A percentile compares a stretch with the other conserved stretches of the same genome.
Evolutionary conservation across 306 rosid species (phyloP).

Genomic region (Prinsepia uniflora): DNA sequence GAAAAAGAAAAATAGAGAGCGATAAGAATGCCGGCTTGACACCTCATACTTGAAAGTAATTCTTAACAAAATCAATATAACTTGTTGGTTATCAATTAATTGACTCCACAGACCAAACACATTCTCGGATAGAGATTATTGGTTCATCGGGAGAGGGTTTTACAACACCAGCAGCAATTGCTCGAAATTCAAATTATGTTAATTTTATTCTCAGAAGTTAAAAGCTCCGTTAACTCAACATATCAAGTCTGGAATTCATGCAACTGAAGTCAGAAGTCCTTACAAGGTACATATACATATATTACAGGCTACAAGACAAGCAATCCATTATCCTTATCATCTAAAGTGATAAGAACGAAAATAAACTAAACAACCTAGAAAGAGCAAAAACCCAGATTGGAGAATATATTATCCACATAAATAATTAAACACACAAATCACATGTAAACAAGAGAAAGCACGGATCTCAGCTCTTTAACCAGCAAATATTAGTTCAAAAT

Average conservation of each 20-base stretch:
- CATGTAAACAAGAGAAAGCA: conserved; percentile 26
- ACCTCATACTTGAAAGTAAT: neutral
- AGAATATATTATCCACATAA: conserved; percentile 6
- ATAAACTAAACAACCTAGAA: conserved; percentile 9
- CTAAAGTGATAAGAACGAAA: conserved; percentile 2
- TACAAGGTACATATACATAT: conserved; percentile 13
- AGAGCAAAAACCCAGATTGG: conserved; percentile 15
- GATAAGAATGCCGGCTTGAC: neutral
- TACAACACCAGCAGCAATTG: neutral
- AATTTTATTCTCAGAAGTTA: neutral
- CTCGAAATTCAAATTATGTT: neutral
- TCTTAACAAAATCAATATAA: neutral
- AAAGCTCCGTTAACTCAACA: neutral
- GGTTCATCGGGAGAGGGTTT: neutral
- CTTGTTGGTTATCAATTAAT: conserved; percentile 6
- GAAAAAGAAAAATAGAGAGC: neutral
- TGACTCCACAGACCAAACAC: neutral
- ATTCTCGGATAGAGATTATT: neutral
- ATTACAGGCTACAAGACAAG: neutral
- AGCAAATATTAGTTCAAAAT: conserved; percentile 16
- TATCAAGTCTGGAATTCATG: conserved; percentile 15
- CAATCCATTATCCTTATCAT: conserved; percentile 17
- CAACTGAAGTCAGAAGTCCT: conserved; percentile 5
- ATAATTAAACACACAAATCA: conserved; percentile 31
- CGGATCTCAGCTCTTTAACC: conserved; percentile 59